A percentile compares a stretch with the other conserved stretches of the same genome.
phyloP scores from a whole-genome alignment of 2,329 filamentous ascomycete species.

The Teratosphaeriaceae sp. region DNA sequence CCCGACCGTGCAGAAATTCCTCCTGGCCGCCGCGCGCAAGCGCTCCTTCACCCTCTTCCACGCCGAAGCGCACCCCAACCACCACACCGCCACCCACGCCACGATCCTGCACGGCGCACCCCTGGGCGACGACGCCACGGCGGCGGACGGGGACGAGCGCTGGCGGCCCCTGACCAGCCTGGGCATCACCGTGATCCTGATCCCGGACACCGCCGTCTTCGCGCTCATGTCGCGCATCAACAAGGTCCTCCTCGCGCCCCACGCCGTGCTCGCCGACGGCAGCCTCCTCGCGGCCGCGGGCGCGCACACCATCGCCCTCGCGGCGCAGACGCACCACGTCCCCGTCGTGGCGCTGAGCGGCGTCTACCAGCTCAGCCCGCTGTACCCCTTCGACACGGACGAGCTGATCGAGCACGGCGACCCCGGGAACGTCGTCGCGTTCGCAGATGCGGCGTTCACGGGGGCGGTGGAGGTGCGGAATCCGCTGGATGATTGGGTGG shows the following conservation, averaged over 20 bases:
- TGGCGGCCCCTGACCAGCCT: constrained; percentile 73
- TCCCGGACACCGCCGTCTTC: constrained; percentile 79
- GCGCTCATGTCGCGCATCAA: constrained; percentile 93
- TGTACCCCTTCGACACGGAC: constrained; percentile 78
- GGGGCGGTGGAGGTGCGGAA: constrained; percentile 71
- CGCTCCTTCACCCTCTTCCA: constrained; percentile 88
- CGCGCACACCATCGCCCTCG: constrained; percentile 74
- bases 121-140: constrained; percentile 33
- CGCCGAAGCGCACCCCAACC: constrained; percentile 65
- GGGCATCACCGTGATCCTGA: constrained; percentile 75
- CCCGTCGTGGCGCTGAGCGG: constrained; percentile 85
- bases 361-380: constrained; percentile 88
- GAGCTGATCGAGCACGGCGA: constrained; percentile 82
- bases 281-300: constrained; percentile 78
- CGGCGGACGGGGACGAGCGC: constrained; percentile 45
- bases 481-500: constrained; percentile 75
- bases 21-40: constrained; percentile 79
- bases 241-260: constrained; percentile 87
- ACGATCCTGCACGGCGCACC: constrained; percentile 51
- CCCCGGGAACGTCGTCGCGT: constrained; percentile 67
- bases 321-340: constrained; percentile 73
- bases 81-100: constrained; percentile 57
- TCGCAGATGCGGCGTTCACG: constrained; percentile 72
- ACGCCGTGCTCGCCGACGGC: constrained; percentile 82
- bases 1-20: constrained; percentile 79